Percentiles rank a stretch among this genome's conserved stretches.
Conservation (phyloP, 2,329 filamentous ascomycete genomes). For the Mycosphaerella sp. region DNA sequence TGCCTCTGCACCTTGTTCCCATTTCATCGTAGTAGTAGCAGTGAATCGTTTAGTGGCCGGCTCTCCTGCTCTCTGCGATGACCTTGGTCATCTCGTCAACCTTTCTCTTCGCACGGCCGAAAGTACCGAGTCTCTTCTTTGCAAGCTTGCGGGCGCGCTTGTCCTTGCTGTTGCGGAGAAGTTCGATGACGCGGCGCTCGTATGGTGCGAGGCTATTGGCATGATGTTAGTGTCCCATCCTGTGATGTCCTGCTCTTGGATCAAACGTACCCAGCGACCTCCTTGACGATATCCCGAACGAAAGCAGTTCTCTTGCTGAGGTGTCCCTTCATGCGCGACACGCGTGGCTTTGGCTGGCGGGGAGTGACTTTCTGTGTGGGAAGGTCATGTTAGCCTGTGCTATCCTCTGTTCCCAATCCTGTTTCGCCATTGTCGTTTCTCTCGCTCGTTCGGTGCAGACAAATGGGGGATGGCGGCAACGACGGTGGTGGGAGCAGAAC, state of each 20-base stretch:
- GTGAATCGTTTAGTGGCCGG: conserved; percentile 54
- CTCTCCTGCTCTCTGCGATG: conserved; percentile 89
- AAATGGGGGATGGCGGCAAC: not conserved
- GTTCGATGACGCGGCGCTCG: conserved; percentile 97
- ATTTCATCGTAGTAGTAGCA: conserved; percentile 14
- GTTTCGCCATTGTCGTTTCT: conserved; percentile 7
- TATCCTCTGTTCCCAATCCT: conserved; percentile 4
- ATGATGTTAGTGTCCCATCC: conserved; percentile 16
- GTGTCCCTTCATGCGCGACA: conserved; percentile 80
- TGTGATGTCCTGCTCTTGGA: not conserved
- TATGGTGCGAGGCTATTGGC: conserved; percentile 46
- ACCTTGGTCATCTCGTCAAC: conserved; percentile 98
- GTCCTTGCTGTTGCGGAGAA: conserved; percentile 98
- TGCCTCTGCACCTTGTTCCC: conserved; percentile 18
- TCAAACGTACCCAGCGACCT: conserved; percentile 77
- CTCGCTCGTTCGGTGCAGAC: conserved; percentile 6
- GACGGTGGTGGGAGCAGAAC: conserved; percentile 34
- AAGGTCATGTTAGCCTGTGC: conserved; percentile 23
- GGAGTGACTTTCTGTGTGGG: conserved; percentile 45
- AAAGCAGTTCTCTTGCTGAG: conserved; percentile 95
- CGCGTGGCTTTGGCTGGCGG: conserved; percentile 44
- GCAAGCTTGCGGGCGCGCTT: conserved; percentile 98
- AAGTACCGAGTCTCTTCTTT: conserved; percentile 99
- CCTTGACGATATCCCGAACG: conserved; percentile 95
- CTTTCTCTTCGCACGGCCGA: conserved; percentile 98